Percentiles rank a stretch among this genome's conserved stretches.
Conservation (phyloP, 257 asterid genomes). For the Henckelia pumila region DNA sequence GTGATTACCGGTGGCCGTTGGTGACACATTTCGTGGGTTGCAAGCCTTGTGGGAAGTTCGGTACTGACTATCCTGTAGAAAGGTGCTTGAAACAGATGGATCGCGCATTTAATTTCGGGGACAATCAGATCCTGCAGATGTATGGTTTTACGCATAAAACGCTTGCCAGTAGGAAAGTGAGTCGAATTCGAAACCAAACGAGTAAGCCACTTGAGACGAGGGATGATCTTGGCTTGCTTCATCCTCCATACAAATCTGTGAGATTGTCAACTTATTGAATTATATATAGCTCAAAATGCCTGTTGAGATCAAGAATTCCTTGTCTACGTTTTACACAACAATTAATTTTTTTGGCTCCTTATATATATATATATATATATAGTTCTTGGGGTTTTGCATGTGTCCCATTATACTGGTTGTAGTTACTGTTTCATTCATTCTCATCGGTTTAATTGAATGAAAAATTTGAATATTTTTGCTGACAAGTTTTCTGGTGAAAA, state of each 20-base stretch:
- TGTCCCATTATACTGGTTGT: too few relatives aligned
- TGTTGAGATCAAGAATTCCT: too few relatives aligned
- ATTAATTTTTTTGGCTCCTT: too few relatives aligned
- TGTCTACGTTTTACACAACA: too few relatives aligned
- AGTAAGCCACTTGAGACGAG: conserved; percentile 46
- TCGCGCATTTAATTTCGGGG: conserved; percentile 52
- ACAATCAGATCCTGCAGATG: conserved; percentile 63
- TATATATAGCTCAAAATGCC: too few relatives aligned
- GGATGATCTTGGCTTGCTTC: conserved; percentile 54
- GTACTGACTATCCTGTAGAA: conserved; percentile 59
- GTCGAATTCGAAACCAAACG: conserved; percentile 45
- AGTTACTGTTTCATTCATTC: too few relatives aligned
- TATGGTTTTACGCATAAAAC: conserved; percentile 56
- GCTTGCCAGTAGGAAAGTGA: conserved; percentile 45
- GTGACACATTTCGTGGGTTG: conserved; percentile 73
- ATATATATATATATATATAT: too few relatives aligned
- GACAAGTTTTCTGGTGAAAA: too few relatives aligned
- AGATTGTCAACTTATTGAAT: conserved; percentile 28
- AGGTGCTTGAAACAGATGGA: conserved; percentile 68
- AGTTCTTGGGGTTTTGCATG: too few relatives aligned
- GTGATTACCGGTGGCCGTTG: conserved; percentile 70
- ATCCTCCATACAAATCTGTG: conserved; percentile 43
- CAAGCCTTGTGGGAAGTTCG: conserved; percentile 59
- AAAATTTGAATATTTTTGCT: too few relatives aligned
- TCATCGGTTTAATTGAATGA: too few relatives aligned